A percentile compares a stretch with the other conserved stretches of the same genome.
These are phyloP conservation scores for Angophora floribunda DNA, from an alignment of 345 rosid species.

Conservation along the genomic window DNA sequence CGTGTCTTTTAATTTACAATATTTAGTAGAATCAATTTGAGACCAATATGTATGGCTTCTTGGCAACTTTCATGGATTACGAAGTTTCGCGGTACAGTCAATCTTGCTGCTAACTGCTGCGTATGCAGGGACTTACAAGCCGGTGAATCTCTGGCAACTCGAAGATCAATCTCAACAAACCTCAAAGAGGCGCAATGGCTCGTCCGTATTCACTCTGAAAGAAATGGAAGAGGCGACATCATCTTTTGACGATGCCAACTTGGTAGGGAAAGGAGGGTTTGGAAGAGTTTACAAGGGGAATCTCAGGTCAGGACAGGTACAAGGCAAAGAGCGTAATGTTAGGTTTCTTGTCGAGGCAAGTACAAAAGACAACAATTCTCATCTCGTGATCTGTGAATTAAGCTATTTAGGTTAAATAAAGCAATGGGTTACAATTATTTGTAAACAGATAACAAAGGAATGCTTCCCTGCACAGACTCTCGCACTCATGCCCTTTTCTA, in stretches of 20 bases:
- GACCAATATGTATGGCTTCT: not conserved
- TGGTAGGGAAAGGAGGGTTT: constrained; percentile 88
- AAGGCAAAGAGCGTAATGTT: not conserved
- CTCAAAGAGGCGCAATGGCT: constrained; percentile 42
- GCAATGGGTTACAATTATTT: not conserved
- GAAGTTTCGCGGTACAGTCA: not conserved
- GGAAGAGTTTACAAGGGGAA: constrained; percentile 83
- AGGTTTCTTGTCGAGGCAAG: not conserved
- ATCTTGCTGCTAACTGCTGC: not conserved
- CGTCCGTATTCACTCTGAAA: constrained; percentile 77
- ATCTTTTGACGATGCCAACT: constrained; percentile 59
- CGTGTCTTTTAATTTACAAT: not conserved
- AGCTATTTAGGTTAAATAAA: not conserved
- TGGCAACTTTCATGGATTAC: not conserved
- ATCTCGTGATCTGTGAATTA: not conserved
- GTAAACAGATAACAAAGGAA: not conserved
- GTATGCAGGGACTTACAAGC: constrained; percentile 64
- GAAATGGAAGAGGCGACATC: constrained; percentile 88
- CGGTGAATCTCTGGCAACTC: constrained; percentile 60
- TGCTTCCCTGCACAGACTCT: not conserved
- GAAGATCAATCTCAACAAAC: constrained; percentile 43
- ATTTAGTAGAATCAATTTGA: not conserved
- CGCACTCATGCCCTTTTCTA: not conserved
- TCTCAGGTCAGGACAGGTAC: constrained; percentile 84
- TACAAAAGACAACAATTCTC: not conserved